Base-by-base conservation (phyloP, 2,329 filamentous ascomycete species). In the Fusarium incarnatum region DNA sequence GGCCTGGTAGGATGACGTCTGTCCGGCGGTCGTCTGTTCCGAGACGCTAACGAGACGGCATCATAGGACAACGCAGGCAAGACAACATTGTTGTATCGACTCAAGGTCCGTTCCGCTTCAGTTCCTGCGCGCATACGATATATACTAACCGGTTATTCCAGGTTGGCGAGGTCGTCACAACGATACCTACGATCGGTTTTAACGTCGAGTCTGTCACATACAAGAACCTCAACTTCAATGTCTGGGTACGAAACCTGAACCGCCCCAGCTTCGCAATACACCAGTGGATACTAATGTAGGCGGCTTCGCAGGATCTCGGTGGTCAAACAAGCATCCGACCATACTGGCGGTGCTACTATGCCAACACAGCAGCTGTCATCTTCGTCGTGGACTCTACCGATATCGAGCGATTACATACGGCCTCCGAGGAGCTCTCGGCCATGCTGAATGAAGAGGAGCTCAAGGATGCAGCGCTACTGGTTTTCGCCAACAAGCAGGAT, bases 321-420 rank as follows among this genome's bases (percentile, higher is more conserved):
- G 96, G 96, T 41, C 96, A 99, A 86, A 99, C 96, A n/a, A 97
- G 92, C 73, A 99, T 99, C 80, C 89, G 96, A 73, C 96, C 96
- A 3, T 99, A 99, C 85, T 99, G 96, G 96, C 89, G 96, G 80
- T 99, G 96, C 84, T 99, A 99, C 87, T 99, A 98, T 79, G 94
- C 94, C 79, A 98, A 99, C 84, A 99, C 96, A 1, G 95, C 96
- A 30, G 96, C 96, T 20, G 96, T 99, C 73, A 95, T 99, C 77
- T 99, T 99, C 84, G 96, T 99, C 67, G 95, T 99, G 78, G 96
- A 99, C 81, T 96, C 92, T 44, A 99, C 96, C 74, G 96, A 99
- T 86, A 97, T 98, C 78, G 95, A 98, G 78, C 92, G 96, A 70
- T 84, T 99, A 72, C 91, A 94, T 72, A 99, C 94, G 22, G 96